Evolutionary conservation across 768 basidiomycete species (phyloP).

Genomic region (Suillus brevipes): DNA sequence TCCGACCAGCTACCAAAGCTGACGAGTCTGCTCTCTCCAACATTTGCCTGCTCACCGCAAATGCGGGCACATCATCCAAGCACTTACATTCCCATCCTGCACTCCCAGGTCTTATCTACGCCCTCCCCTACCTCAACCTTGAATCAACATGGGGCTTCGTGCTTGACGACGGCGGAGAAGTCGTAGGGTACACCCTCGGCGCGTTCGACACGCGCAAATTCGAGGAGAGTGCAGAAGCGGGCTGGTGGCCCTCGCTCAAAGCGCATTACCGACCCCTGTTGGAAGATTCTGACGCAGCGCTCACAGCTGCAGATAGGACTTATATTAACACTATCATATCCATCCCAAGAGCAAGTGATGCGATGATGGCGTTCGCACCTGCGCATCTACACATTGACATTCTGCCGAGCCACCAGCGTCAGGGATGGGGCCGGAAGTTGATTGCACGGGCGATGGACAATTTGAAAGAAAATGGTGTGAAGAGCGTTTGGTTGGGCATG

Average conservation of each 20-base stretch:
- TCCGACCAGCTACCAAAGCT: slow-evolving; percentile 55
- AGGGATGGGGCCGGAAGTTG: slow-evolving; percentile 70
- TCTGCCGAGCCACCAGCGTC: slow-evolving; percentile 61
- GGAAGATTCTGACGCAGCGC: slow-evolving; percentile 10
- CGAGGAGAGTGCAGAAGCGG: slow-evolving; percentile 50
- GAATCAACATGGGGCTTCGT: slow-evolving; percentile 70
- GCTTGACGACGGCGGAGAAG: slow-evolving; percentile 52
- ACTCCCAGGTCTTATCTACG: slow-evolving; percentile 71
- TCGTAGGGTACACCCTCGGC: slow-evolving; percentile 74
- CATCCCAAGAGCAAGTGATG: slow-evolving; percentile 44
- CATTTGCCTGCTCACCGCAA: slow-evolving; percentile 75
- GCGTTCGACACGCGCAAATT: slow-evolving; percentile 66
- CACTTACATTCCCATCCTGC: slow-evolving; percentile 58
- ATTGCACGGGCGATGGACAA: slow-evolving; percentile 54
- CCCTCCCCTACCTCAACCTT: slow-evolving; percentile 72
- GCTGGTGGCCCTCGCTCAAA: slow-evolving; percentile 69
- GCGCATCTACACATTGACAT: slow-evolving; percentile 81
- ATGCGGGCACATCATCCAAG: slow-evolving; percentile 69
- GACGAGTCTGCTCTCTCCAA: slow-evolving; percentile 61
- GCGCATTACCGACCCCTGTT: slow-evolving; percentile 47
- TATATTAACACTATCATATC: slow-evolving; percentile 38
- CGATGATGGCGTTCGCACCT: slow-evolving; percentile 62
- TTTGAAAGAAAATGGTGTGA: slow-evolving; percentile 46
- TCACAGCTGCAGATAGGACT: slow-evolving; percentile 24
- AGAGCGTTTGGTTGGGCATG: slow-evolving; percentile 68